Conservation (phyloP, 495 filamentous ascomycete genomes). For the Xylaria intraflava region DNA sequence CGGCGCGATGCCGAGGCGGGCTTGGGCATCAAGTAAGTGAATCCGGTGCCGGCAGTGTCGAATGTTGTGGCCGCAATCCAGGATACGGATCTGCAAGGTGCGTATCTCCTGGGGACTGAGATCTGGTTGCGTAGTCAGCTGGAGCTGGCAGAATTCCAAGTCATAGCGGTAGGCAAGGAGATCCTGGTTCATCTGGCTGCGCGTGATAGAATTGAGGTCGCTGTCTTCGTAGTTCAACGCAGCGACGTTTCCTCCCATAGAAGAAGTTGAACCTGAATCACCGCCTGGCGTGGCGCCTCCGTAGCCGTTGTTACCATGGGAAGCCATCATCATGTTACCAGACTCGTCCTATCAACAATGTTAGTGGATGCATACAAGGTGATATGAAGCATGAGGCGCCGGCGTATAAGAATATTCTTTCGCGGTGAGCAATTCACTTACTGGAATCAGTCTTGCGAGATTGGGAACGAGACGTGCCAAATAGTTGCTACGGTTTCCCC, state of each 20-base stretch:
- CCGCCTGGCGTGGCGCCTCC: not conserved
- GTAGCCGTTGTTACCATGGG: constrained; percentile 9
- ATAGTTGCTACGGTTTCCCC: constrained; percentile 7
- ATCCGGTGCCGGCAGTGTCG: constrained; percentile 36
- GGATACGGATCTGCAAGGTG: constrained; percentile 32
- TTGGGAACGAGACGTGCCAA: constrained; percentile 16
- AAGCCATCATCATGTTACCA: not conserved
- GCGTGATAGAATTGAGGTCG: constrained; percentile 33
- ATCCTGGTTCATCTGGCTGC: constrained; percentile 38
- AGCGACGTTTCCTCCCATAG: not conserved
- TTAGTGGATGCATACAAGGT: not conserved
- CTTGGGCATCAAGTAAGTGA: constrained; percentile 24
- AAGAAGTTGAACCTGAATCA: constrained; percentile 2
- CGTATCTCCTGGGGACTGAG: constrained; percentile 38
- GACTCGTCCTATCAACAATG: not conserved
- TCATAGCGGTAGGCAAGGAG: constrained; percentile 37
- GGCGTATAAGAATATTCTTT: not conserved
- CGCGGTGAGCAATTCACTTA: not conserved
- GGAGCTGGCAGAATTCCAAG: constrained; percentile 30
- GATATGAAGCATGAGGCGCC: not conserved
- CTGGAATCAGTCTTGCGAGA: constrained; percentile 13
- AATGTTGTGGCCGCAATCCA: constrained; percentile 39
- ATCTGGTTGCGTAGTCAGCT: constrained; percentile 22
- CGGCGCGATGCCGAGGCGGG: constrained; percentile 3
- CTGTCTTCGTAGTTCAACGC: constrained; percentile 20